These are phyloP conservation scores for Parasitella parasitica DNA, from an alignment of 371 early-diverging fungal species.

Conservation along the genomic window DNA sequence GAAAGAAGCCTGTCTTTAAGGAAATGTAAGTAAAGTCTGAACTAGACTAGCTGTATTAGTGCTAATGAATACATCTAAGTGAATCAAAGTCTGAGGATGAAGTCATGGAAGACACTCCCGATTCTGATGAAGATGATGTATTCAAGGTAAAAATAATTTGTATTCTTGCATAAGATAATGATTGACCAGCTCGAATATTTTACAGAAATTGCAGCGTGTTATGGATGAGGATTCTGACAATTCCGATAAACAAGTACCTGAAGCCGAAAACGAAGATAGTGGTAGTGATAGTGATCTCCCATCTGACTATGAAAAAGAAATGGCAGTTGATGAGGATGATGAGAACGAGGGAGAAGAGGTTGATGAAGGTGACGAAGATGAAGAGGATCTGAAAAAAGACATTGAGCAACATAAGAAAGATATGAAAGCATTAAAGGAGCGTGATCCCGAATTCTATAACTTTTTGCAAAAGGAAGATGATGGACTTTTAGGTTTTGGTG, in stretches of 20 bases:
- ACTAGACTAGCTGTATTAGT: not conserved
- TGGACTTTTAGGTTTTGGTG: conserved; percentile 75
- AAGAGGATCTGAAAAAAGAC: conserved; percentile 53
- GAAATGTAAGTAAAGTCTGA: conserved; percentile 3
- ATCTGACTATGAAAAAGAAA: conserved; percentile 20
- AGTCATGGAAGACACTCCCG: conserved; percentile 9
- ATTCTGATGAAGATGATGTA: conserved; percentile 4
- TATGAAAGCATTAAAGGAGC: conserved; percentile 73
- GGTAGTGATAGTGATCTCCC: conserved; percentile 15
- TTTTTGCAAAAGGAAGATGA: conserved; percentile 85
- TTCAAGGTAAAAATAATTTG: not conserved
- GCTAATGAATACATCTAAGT: not conserved
- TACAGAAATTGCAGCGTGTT: conserved; percentile 21
- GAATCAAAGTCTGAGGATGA: conserved; percentile 4
- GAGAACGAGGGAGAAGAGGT: conserved; percentile 43
- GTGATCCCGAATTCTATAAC: conserved; percentile 90
- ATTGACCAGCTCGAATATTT: not conserved
- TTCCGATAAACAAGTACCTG: not conserved
- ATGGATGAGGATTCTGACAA: conserved; percentile 40
- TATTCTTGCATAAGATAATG: not conserved
- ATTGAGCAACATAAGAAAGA: conserved; percentile 68
- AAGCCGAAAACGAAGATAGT: not conserved
- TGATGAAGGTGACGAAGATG: conserved; percentile 40
- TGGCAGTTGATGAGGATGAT: conserved; percentile 33
- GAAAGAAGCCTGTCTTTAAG: not conserved